These are phyloP conservation scores for Pseudocercospora musae DNA, from an alignment of 2,329 filamentous ascomycete genomes.

Conservation along the genomic window DNA sequence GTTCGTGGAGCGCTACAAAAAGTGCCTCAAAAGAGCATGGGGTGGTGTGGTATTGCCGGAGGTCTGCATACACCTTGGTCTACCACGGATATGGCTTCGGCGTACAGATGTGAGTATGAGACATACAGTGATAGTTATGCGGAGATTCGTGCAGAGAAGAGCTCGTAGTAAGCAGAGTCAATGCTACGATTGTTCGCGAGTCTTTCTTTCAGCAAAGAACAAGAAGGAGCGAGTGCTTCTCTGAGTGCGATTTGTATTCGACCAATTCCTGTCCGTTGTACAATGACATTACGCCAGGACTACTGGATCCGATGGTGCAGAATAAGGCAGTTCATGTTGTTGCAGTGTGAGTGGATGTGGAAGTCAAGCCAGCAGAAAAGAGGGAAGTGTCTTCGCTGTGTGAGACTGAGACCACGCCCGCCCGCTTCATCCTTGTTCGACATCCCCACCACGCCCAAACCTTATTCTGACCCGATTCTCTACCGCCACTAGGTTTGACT, in stretches of 20 bases:
- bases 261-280: conserved; percentile 36
- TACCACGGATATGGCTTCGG: neutral
- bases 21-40: neutral
- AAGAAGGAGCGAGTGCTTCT: conserved; percentile 12
- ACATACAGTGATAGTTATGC: neutral
- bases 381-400: neutral
- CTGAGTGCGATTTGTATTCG: conserved; percentile 32
- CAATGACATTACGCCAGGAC: conserved; percentile 29
- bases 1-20: neutral
- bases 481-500: no score
- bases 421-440: neutral
- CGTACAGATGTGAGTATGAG: neutral
- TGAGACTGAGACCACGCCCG: neutral
- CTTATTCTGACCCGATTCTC: neutral
- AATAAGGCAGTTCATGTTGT: neutral
- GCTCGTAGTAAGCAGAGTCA: neutral
- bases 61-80: neutral
- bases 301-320: neutral
- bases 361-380: neutral
- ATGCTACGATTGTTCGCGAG: conserved; percentile 15
- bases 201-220: conserved; percentile 7
- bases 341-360: neutral
- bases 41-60: neutral
- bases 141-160: neutral
- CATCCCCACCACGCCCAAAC: neutral